A percentile compares a stretch with the other conserved stretches of the same genome.
phyloP scores from a whole-genome alignment of 768 basidiomycete species.

The Boletus tomentosulus region DNA sequence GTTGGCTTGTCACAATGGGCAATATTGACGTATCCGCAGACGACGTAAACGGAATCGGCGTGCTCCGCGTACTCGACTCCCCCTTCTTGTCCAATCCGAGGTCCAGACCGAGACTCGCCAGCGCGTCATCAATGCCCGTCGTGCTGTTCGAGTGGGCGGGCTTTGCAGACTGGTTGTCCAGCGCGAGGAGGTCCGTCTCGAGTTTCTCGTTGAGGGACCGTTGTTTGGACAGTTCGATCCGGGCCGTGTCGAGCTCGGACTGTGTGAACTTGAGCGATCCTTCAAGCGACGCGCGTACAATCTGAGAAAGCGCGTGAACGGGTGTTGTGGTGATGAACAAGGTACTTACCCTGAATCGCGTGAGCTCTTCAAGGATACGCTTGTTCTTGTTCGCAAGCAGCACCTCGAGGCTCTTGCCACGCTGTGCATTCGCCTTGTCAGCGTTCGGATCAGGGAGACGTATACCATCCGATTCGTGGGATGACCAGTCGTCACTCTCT shows the following conservation, averaged over 20 bases:
- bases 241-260: constrained; percentile 53
- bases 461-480: constrained; percentile 45
- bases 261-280: constrained; percentile 55
- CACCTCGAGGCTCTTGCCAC: constrained; percentile 81
- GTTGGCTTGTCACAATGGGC: constrained; percentile 97
- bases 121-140: constrained; percentile 44
- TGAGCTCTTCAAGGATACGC: constrained; percentile 86
- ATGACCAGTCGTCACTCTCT: constrained; percentile 48
- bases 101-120: constrained; percentile 74
- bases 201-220: constrained; percentile 81
- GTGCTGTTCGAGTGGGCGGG: constrained; percentile 22
- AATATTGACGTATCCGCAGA: constrained; percentile 91
- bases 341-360: constrained; percentile 71
- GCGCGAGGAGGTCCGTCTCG: constrained; percentile 83
- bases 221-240: constrained; percentile 72
- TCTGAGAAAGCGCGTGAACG: constrained; percentile 40
- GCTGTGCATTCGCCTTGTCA: constrained; percentile 70
- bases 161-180: constrained; percentile 49
- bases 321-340: background rate
- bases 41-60: constrained; percentile 66
- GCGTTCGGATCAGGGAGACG: constrained; percentile 88
- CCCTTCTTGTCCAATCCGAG: constrained; percentile 18
- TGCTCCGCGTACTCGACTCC: constrained; percentile 38
- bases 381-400: constrained; percentile 94
- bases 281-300: constrained; percentile 80